Percentiles rank a stretch among this genome's conserved stretches.
phyloP scores from a whole-genome alignment of 192 early-diverging fungal species.

The Radiomyces spectabilis region DNA sequence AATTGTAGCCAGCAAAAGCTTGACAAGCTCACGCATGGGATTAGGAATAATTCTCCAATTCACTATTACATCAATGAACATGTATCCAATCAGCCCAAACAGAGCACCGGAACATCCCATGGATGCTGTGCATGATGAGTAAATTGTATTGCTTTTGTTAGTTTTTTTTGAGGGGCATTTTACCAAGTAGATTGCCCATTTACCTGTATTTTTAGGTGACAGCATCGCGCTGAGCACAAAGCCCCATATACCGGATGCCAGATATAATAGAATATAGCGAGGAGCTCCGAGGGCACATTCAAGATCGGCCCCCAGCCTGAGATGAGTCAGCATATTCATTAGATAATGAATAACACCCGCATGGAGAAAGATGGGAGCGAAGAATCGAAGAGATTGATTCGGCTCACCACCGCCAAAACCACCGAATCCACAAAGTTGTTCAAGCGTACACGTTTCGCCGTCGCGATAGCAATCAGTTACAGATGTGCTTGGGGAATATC shows the following conservation, averaged over 20 bases:
- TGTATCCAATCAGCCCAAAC: slow-evolving; percentile 68
- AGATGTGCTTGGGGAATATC: slow-evolving; percentile 7
- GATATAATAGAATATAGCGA: slow-evolving; percentile 56
- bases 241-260: slow-evolving; percentile 64
- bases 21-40: slow-evolving; percentile 63
- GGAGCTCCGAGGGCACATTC: slow-evolving; percentile 72
- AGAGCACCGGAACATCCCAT: slow-evolving; percentile 52
- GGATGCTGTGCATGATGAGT: slow-evolving; percentile 27
- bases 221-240: slow-evolving; percentile 73
- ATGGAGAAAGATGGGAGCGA: slow-evolving; percentile 76
- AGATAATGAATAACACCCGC: slow-evolving; percentile 70
- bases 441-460: slow-evolving; percentile 37
- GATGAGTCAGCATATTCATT: slow-evolving; percentile 70
- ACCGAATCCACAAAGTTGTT: slow-evolving; percentile 54
- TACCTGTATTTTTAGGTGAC: slow-evolving; percentile 37
- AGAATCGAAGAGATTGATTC: slow-evolving; percentile 74
- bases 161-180: too few relatives aligned
- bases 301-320: slow-evolving; percentile 60
- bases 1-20: slow-evolving; percentile 55
- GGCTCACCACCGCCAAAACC: slow-evolving; percentile 41
- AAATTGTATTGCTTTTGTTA: neutral
- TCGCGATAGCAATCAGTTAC: slow-evolving; percentile 10
- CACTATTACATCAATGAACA: slow-evolving; percentile 71
- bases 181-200: neutral
- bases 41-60: slow-evolving; percentile 67